Evolutionary conservation across 257 asterid species (phyloP).

Genomic region (Penstemon barbatus): DNA sequence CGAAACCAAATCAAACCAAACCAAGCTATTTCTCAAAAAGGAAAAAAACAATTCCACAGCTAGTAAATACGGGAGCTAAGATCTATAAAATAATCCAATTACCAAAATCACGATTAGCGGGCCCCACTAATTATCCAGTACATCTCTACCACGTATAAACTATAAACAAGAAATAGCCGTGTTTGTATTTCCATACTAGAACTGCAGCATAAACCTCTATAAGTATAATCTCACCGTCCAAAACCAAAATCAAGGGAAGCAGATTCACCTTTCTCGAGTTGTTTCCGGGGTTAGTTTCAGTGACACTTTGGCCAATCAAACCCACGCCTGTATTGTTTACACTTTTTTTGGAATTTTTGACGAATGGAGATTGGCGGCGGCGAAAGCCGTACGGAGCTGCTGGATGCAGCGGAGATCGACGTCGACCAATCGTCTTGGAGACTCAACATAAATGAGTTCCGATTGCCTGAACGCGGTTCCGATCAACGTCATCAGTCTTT

Average conservation of each 20-base stretch:
- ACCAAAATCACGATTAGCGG: neutral
- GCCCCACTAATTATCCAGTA: constrained; percentile 12
- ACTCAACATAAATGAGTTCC: constrained; percentile 62
- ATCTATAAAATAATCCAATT: neutral
- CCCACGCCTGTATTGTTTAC: constrained; percentile 1
- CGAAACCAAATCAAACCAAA: no score
- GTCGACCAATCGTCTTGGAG: constrained; percentile 53
- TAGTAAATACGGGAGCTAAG: no score
- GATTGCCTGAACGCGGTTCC: constrained; percentile 57
- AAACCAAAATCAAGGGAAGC: constrained; percentile 21
- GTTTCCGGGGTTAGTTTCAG: neutral
- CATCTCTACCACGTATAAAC: neutral
- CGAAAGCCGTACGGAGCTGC: constrained; percentile 42
- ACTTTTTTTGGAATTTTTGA: neutral
- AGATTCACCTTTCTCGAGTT: neutral
- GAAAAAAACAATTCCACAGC: no score
- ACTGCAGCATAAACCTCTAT: neutral
- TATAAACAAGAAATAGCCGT: no score
- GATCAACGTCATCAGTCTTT: constrained; percentile 34
- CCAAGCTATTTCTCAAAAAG: no score
- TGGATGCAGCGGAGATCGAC: constrained; percentile 32
- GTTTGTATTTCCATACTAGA: neutral
- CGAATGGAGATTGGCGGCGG: constrained; percentile 35
- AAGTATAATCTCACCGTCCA: neutral
- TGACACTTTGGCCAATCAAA: neutral